phyloP scores from a whole-genome alignment of 176 grass and related monocot species.

The Echinochloa phyllopogon region DNA sequence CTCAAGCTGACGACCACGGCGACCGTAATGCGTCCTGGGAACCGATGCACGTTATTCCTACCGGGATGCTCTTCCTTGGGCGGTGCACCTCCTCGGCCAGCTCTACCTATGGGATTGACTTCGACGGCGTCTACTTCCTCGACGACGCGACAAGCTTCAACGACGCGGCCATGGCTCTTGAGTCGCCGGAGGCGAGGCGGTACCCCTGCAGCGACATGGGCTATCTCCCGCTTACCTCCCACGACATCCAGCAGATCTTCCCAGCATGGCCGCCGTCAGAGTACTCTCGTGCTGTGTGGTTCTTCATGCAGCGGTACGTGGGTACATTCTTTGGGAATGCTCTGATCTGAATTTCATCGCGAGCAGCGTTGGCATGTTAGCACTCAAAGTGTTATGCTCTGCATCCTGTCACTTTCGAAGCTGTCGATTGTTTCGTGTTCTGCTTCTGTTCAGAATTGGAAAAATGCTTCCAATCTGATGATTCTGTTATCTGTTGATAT shows the following conservation, averaged over 20 bases:
- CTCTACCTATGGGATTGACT: neutral
- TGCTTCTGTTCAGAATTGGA: neutral
- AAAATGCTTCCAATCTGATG: neutral
- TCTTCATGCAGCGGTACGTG: neutral
- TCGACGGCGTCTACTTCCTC: constrained; percentile 12
- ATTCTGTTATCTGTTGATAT: neutral
- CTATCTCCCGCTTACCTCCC: neutral
- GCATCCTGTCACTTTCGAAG: neutral
- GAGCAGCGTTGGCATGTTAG: neutral
- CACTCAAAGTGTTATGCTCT: neutral
- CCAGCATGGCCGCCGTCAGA: neutral
- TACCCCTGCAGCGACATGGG: constrained; percentile 14
- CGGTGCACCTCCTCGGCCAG: neutral
- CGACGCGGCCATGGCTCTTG: neutral
- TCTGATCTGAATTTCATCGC: neutral
- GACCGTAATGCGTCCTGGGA: neutral
- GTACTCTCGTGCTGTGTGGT: constrained; percentile 8
- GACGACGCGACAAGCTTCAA: neutral
- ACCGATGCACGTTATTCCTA: neutral
- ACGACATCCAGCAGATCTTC: neutral
- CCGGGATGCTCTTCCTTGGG: neutral
- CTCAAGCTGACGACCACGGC: neutral
- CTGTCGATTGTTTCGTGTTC: neutral
- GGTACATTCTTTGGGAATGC: neutral
- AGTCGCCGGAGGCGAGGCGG: neutral